phyloP scores from a whole-genome alignment of 164 flowering plant genomes.

The Umbilicus rupestris region DNA sequence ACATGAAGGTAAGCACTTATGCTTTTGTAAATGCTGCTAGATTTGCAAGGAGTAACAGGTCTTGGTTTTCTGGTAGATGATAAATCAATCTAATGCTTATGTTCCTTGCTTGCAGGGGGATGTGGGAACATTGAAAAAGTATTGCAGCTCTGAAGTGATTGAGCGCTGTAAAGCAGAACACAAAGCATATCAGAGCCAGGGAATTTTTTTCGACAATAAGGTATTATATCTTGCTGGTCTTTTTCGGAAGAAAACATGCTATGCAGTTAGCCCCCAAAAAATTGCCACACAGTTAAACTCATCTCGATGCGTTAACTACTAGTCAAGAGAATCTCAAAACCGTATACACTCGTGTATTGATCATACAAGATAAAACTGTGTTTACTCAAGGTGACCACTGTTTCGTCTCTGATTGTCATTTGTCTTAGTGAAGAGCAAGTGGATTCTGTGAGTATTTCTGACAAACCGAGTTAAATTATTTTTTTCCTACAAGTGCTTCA shows the following conservation, averaged over 20 bases:
- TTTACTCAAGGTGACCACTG: no score
- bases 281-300: no score
- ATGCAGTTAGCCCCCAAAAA: background rate
- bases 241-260: background rate
- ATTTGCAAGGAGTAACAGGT: background rate
- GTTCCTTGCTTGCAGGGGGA: conserved; percentile 47
- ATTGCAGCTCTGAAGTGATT: conserved; percentile 69
- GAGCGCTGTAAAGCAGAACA: conserved; percentile 78
- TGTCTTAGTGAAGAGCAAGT: no score
- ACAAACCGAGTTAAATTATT: no score
- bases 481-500: no score
- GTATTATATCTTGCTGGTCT: conserved; percentile 19
- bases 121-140: conserved; percentile 52
- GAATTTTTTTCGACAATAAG: conserved; percentile 79
- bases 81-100: background rate
- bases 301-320: no score
- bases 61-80: background rate
- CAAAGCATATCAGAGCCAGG: conserved; percentile 55
- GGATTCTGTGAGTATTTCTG: no score
- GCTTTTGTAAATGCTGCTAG: background rate
- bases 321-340: no score
- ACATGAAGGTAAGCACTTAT: conserved; percentile 49
- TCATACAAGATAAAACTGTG: no score
- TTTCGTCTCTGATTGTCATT: no score
- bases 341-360: no score